Percentiles rank a stretch among this genome's conserved stretches.
These are phyloP conservation scores for Carallia pectinifolia DNA, from an alignment of 345 rosid genomes.

Conservation along the genomic window DNA sequence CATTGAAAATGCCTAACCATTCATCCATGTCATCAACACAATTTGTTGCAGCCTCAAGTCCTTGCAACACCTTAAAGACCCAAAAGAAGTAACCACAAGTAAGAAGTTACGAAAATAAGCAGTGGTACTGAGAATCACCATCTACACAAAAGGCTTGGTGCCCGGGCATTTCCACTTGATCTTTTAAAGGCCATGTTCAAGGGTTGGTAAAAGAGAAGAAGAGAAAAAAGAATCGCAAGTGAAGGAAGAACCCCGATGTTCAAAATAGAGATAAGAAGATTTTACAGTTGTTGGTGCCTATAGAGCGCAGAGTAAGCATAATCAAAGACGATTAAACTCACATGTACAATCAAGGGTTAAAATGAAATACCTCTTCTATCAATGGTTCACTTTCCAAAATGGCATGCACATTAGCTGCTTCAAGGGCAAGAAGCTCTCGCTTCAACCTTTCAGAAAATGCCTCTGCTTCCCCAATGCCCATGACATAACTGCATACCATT, in stretches of 20 bases:
- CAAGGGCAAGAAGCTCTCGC: slow-evolving; percentile 96
- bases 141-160: not conserved
- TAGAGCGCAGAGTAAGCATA: no score
- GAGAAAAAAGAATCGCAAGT: no score
- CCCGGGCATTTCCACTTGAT: no score
- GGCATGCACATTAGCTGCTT: slow-evolving; percentile 99
- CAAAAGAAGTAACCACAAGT: not conserved
- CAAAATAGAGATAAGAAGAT: no score
- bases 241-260: no score
- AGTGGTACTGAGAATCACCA: not conserved
- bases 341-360: slow-evolving; percentile 2
- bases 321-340: no score
- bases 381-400: slow-evolving; percentile 94
- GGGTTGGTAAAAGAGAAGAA: no score
- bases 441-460: slow-evolving; percentile 97
- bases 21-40: slow-evolving; percentile 99
- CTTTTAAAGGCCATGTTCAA: no score
- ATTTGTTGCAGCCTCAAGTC: slow-evolving; percentile 92
- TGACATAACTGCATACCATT: slow-evolving; percentile 69
- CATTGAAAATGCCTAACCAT: slow-evolving; percentile 94
- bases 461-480: slow-evolving; percentile 98
- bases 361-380: slow-evolving; percentile 68
- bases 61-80: slow-evolving; percentile 75
- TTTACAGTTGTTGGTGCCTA: no score
- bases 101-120: not conserved